Percentiles rank a stretch among this genome's conserved stretches.
phyloP scores from a whole-genome alignment of 768 basidiomycete species.

The Sarcomyxa edulis region DNA sequence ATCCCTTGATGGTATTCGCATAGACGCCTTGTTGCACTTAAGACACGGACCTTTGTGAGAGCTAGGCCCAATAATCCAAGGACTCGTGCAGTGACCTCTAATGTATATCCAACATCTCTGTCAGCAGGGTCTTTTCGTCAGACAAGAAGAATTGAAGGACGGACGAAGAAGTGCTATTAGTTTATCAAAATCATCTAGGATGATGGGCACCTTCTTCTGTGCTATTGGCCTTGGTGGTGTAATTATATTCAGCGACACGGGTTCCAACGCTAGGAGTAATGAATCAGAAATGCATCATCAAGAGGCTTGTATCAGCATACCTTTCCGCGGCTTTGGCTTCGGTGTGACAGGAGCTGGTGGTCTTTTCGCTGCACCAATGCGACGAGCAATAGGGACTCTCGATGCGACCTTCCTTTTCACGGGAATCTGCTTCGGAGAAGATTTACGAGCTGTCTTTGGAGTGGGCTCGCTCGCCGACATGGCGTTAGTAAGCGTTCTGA shows the following conservation, averaged over 20 bases:
- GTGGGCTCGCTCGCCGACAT: not conserved
- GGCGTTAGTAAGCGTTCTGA: constrained; percentile 30
- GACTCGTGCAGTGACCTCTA: constrained; percentile 50
- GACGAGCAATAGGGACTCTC: constrained; percentile 8
- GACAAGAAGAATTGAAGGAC: constrained; percentile 14
- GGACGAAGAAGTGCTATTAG: constrained; percentile 51
- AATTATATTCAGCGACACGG: constrained; percentile 21
- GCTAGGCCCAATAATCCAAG: constrained; percentile 66
- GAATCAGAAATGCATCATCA: constrained; percentile 1
- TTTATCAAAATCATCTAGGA: constrained; percentile 35
- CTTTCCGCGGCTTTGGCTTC: constrained; percentile 29
- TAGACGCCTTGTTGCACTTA: constrained; percentile 60
- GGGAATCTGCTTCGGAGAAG: constrained; percentile 16
- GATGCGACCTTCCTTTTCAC: constrained; percentile 17
- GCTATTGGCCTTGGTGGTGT: constrained; percentile 20
- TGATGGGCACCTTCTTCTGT: constrained; percentile 7
- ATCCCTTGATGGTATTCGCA: constrained; percentile 41
- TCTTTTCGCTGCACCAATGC: constrained; percentile 10
- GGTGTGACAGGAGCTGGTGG: constrained; percentile 34
- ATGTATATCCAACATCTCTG: too few species aligned
- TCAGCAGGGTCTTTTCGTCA: constrained; percentile 7
- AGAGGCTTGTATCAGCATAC: constrained; percentile 11
- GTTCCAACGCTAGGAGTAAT: constrained; percentile 20
- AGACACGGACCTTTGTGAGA: constrained; percentile 59
- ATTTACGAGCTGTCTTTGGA: constrained; percentile 19